A percentile compares a stretch with the other conserved stretches of the same genome.
Conservation (phyloP, 164 flowering plant genomes). For the Vitis rotundifolia region DNA sequence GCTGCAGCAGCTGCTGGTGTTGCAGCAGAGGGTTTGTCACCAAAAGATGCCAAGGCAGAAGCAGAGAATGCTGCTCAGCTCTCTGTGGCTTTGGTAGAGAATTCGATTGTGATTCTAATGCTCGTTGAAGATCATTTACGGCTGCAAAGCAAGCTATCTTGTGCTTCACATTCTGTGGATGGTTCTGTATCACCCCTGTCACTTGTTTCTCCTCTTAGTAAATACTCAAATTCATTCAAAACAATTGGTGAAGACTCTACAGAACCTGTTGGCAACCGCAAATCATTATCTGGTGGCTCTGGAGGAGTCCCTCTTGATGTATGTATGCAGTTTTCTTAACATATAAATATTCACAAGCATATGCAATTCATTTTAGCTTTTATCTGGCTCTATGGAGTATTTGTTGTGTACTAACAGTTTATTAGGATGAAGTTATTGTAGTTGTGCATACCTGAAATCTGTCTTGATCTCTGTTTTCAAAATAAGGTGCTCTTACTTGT, state of each 20-base stretch:
- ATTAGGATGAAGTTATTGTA: too few species aligned
- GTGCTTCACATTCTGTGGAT: slow-evolving; percentile 41
- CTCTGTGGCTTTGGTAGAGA: slow-evolving; percentile 97
- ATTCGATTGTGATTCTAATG: slow-evolving; percentile 95
- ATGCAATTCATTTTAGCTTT: neutral
- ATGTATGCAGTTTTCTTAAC: slow-evolving; percentile 28
- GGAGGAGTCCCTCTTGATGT: slow-evolving; percentile 91
- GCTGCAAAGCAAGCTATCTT: slow-evolving; percentile 79
- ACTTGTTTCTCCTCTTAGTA: slow-evolving; percentile 41
- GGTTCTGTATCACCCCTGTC: slow-evolving; percentile 59
- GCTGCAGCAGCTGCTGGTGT: slow-evolving; percentile 99
- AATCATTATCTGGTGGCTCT: slow-evolving; percentile 53
- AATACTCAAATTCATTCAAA: slow-evolving; percentile 36
- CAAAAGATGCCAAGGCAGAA: slow-evolving; percentile 76
- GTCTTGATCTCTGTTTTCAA: neutral
- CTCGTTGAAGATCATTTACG: slow-evolving; percentile 99
- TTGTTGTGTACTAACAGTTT: too few species aligned
- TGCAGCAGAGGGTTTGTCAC: slow-evolving; percentile 94
- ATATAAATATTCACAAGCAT: neutral
- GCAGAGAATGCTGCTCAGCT: slow-evolving; percentile 98
- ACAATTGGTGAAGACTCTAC: slow-evolving; percentile 41
- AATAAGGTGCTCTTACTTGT: neutral
- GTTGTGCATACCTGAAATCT: neutral
- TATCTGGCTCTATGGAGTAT: too few species aligned
- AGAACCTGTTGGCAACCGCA: slow-evolving; percentile 41